Conservation (phyloP, 2,329 filamentous ascomycete species). For the Ophiostoma pallidulum region DNA sequence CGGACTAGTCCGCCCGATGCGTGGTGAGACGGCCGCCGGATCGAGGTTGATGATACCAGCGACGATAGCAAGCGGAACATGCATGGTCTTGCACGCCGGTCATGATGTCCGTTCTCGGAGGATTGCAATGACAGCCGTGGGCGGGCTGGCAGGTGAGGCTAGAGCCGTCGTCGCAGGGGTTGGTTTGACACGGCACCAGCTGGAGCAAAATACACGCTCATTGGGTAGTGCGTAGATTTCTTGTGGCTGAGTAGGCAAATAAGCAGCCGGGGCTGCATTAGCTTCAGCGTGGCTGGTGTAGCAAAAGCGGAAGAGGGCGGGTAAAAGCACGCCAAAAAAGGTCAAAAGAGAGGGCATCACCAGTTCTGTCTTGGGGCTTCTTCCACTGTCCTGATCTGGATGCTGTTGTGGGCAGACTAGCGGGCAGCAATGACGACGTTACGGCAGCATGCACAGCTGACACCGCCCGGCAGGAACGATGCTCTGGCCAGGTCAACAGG, state of each 20-base stretch:
- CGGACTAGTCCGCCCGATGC: no score
- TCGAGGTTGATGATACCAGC: no score
- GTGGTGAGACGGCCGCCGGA: not conserved
- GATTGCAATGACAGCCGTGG: no score
- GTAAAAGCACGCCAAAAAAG: not conserved
- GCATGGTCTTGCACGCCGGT: no score
- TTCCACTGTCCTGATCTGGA: not conserved
- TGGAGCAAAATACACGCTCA: not conserved
- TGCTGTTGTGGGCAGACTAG: not conserved
- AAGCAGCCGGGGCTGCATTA: constrained; percentile 1
- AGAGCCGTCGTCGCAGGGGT: no score
- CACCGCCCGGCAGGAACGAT: constrained; percentile 2
- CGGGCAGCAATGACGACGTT: not conserved
- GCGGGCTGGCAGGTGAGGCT: no score
- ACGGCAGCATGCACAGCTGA: no score
- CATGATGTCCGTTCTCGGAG: no score
- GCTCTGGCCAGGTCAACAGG: no score
- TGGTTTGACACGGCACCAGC: no score
- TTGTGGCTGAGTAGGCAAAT: constrained; percentile 1
- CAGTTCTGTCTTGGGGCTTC: not conserved
- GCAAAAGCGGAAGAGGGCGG: no score
- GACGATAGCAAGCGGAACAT: no score
- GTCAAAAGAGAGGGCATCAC: not conserved
- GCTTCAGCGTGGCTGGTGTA: constrained; percentile 1
- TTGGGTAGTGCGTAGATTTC: not conserved